Evolutionary conservation across 2,329 filamentous ascomycete species (phyloP).

Genomic region (Raffaelea ambrosiae): DNA sequence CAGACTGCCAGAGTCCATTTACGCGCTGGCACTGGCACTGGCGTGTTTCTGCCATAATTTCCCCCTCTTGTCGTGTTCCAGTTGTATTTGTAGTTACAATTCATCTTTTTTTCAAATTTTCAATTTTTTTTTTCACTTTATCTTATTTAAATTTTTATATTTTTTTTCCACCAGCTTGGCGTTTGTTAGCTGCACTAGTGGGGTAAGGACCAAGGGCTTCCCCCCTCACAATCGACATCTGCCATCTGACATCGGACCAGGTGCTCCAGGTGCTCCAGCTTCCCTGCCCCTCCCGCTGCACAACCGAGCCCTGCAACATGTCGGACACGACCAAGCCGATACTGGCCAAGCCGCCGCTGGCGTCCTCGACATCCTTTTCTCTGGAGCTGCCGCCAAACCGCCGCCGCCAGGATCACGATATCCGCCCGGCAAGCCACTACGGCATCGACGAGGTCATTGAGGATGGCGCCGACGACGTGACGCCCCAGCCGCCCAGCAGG

Average conservation of each 20-base stretch:
- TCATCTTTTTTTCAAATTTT: background rate
- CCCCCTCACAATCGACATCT: background rate
- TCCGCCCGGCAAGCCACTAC: constrained; percentile 41
- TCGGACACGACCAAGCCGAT: background rate
- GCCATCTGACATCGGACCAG: background rate
- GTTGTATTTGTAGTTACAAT: background rate
- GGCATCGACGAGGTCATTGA: constrained; percentile 60
- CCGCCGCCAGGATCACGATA: constrained; percentile 27
- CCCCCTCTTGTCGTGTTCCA: no score
- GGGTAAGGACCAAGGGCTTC: background rate
- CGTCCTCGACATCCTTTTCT: constrained; percentile 7
- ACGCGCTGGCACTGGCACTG: no score
- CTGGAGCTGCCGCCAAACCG: constrained; percentile 55
- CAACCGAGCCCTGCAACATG: background rate
- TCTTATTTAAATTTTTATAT: background rate
- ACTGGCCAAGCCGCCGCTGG: constrained; percentile 2
- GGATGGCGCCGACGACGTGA: constrained; percentile 31
- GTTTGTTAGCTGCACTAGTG: background rate
- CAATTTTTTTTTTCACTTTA: background rate
- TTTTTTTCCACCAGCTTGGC: no score
- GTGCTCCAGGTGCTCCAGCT: no score
- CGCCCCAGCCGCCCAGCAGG: constrained; percentile 13
- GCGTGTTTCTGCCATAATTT: no score
- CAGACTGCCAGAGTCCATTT: no score
- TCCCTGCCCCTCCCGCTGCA: no score